Base-by-base conservation (phyloP, 768 basidiomycete species). In the Gautieria morchelliformis region DNA sequence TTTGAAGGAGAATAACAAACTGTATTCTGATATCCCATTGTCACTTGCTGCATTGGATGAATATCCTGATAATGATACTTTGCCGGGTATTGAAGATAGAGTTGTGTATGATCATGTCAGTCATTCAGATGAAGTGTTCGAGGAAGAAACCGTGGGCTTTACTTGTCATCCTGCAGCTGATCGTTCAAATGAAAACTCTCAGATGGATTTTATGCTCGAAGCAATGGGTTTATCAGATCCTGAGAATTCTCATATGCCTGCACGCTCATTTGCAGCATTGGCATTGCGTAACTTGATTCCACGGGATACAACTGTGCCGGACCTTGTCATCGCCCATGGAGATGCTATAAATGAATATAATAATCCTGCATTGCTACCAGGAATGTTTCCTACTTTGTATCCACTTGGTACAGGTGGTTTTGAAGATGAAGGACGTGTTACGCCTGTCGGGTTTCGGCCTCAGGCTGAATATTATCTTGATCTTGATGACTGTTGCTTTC, bases 371-470 rank as follows among this genome's bases (percentile, higher is more conserved):
- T 42, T 77, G 19, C 71, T 78, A 48, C 73, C 74, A 0, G 67
- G 64, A 58, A 68, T 74, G 17, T 77, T 72, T 62, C 75, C 76
- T 2, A 72, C 73, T 0, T 53, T 78, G 1, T 77, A 70, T 63
- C 75, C 75, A 0, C 77, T 69, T 62, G 74, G 77, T 0, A 59
- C 70, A 22, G 74, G 76, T 1, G 75, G 76, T 1, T 72, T 74
- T 59, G 70, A 78, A 56, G 64, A 78, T 58, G 17, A 12, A 0
- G 20, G 40, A 7, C 45, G 72, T 0, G 19, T 1, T 1, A 24
- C 19, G 0, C 7, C 46, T 1, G 8, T 77, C 0, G 67, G 67
- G 2, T 56, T 77, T 41, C 64, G 71, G 46, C 40, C 57, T 0
- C 75, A 78, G 22, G 64, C 70, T 0, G 65, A 66, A 27, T 70